Conservation (phyloP, 1,284 basidiomycete species). For the Vanrija pseudolonga region DNA sequence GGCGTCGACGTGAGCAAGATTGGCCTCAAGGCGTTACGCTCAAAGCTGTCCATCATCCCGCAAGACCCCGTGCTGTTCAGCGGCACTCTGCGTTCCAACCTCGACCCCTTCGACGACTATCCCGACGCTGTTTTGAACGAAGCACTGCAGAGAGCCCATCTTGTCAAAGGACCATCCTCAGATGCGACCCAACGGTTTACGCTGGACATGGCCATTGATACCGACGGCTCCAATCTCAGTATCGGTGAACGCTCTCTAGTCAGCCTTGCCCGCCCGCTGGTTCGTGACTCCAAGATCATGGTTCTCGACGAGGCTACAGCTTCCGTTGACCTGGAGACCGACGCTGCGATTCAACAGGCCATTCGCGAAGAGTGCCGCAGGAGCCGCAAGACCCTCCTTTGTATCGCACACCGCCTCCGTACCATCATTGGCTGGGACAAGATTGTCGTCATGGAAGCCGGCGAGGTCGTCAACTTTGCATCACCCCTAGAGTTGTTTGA, state of each 20-base stretch:
- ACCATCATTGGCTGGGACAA: conserved; percentile 58
- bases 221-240: conserved; percentile 30
- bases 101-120: conserved; percentile 69
- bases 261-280: conserved; percentile 64
- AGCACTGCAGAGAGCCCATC: conserved; percentile 70
- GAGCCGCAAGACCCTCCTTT: conserved; percentile 53
- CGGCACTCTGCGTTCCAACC: conserved; percentile 57
- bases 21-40: conserved; percentile 53
- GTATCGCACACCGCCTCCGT: conserved; percentile 69
- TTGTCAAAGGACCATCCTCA: conserved; percentile 50
- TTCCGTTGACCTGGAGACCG: conserved; percentile 73
- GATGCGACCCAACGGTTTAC: conserved; percentile 52
- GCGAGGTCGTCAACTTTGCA: conserved; percentile 42
- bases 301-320: conserved; percentile 55
- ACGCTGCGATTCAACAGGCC: conserved; percentile 64
- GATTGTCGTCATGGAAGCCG: conserved; percentile 44
- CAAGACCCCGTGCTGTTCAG: conserved; percentile 71
- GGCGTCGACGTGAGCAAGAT: conserved; percentile 51
- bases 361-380: conserved; percentile 65
- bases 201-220: conserved; percentile 51
- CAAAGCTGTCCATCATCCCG: conserved; percentile 65
- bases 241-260: conserved; percentile 40
- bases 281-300: conserved; percentile 65
- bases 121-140: conserved; percentile 76
- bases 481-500: conserved; percentile 45